A percentile compares a stretch with the other conserved stretches of the same genome.
phyloP scores from a whole-genome alignment of 345 rosid species.

The Eucalyptus marginata region DNA sequence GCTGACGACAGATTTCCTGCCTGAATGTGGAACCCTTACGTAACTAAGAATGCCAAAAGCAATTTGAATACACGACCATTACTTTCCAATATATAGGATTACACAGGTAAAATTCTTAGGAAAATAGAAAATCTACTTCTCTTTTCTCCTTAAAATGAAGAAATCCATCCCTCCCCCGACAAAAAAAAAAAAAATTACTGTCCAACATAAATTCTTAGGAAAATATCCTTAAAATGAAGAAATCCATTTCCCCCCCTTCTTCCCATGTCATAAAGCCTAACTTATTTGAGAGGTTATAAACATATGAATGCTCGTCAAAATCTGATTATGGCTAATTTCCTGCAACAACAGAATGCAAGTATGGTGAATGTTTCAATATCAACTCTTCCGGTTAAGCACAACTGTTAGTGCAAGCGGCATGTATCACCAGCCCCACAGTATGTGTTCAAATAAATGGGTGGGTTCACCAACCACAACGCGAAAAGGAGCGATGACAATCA shows the following conservation, averaged over 20 bases:
- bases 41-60: not conserved
- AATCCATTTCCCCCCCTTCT: too few species aligned
- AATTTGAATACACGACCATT: not conserved
- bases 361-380: not conserved
- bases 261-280: not conserved
- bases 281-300: not conserved
- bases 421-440: not conserved
- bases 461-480: not conserved
- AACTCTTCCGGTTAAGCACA: not conserved
- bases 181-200: not conserved
- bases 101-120: not conserved
- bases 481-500: not conserved
- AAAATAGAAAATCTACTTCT: not conserved
- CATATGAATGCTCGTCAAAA: not conserved
- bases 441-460: too few species aligned
- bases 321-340: not conserved
- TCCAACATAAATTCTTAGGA: not conserved
- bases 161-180: not conserved
- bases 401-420: not conserved
- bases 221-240: not conserved
- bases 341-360: not conserved
- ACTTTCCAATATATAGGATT: not conserved
- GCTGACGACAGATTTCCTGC: not conserved
- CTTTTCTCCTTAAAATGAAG: not conserved
- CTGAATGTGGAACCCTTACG: accelerated